Evolutionary conservation across 108 stramenopile species (phyloP), one percentile per base, ranked within the genome.

Genomic region (Thalassiosira profunda): DNA sequence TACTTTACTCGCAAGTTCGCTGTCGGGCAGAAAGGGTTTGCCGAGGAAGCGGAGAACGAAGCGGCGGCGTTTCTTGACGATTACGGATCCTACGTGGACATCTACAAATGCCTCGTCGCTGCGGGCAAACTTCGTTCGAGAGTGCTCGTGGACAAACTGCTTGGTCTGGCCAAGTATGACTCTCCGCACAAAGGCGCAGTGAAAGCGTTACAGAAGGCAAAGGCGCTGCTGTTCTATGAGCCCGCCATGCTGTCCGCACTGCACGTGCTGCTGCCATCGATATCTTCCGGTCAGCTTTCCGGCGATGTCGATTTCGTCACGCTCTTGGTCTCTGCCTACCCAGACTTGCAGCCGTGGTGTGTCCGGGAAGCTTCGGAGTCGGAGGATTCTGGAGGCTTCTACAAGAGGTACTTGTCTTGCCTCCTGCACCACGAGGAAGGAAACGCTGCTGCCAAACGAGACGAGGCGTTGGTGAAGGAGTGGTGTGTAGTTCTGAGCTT

Each of bases 261-360:
- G 1, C 42, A 90, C 12, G 61, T 75, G 21, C 69, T 63, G 11
- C 70, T 95, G 24, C 53, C 56, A 20, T 63, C 65, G 24, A 69
- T 87, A 17, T 38, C 62, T 49, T 28, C 42, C 11, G 45, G 53
- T 17, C 15, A 46, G 40, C 41, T 48, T 0, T 41, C 76, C 18
- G 46, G 58, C 15, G 65, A 55, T 63, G 38, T 77, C 7, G 59
- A 72, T 28, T 31, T 86, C 11, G 68, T 73, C 3, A 29, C 75
- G 9, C 34, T 92, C 38, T 80, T 87, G 41, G 94, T 87, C 18
- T 87, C 94, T 17, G 90, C 87, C 18, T 95, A 86, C 63, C 94
- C 94, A 20, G 94, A 95, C 69, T 36, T 95, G 26, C 78, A 70
- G 42, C 89, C 94, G 2, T 86, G 88, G 86, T 84, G 81, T 56